phyloP scores from a whole-genome alignment of 73 alveolate species.

The Uronychia binucleata region DNA sequence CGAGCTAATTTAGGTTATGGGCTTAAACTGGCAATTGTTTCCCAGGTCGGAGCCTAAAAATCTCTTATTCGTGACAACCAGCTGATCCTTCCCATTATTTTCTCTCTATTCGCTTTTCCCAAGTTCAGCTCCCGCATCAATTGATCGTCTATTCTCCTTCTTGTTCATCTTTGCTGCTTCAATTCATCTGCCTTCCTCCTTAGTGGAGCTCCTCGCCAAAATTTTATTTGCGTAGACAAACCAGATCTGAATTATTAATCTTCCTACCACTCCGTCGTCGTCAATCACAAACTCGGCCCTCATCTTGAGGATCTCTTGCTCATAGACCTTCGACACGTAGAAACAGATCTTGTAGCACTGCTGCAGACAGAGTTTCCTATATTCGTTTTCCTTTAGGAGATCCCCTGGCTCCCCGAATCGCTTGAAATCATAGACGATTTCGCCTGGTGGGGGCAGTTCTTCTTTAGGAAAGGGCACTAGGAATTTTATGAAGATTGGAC shows the following conservation, averaged over 20 bases:
- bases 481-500: conserved; percentile 49
- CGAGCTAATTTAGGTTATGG: too few relatives aligned
- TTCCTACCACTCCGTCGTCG: conserved; percentile 45
- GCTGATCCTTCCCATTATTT: neutral
- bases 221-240: conserved; percentile 13
- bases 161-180: neutral
- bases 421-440: conserved; percentile 53
- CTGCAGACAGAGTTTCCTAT: conserved; percentile 45
- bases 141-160: neutral
- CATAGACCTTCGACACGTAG: conserved; percentile 46
- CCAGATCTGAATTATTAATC: conserved; percentile 5
- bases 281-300: conserved; percentile 58
- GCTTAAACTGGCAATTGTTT: too few relatives aligned
- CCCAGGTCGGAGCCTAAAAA: too few relatives aligned
- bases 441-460: conserved; percentile 27
- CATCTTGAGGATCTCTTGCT: conserved; percentile 61
- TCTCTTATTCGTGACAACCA: too few relatives aligned
- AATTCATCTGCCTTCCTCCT: too few relatives aligned
- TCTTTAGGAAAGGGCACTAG: conserved; percentile 44
- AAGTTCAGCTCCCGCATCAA: neutral
- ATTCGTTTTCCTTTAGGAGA: conserved; percentile 10
- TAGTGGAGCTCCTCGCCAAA: neutral
- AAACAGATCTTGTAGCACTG: conserved; percentile 60
- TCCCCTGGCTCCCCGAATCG: conserved; percentile 40
- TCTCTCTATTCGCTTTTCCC: neutral